Percentiles rank a stretch among this genome's conserved stretches.
phyloP scores from a whole-genome alignment of 2,329 filamentous ascomycete genomes.

The Penicillium hesseltinei region DNA sequence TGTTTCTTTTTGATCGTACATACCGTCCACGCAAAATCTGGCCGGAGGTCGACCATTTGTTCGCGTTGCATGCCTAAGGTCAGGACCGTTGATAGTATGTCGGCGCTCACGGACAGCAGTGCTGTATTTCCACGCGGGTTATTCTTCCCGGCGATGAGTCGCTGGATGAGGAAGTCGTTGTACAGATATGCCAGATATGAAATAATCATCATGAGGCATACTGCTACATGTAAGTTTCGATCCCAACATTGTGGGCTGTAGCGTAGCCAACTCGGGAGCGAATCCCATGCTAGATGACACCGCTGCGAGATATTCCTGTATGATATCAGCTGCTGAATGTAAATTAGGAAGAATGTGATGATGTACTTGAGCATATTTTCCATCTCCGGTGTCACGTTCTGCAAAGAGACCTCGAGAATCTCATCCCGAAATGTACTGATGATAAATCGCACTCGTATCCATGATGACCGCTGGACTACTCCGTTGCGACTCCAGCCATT shows the following conservation, averaged over 20 bases:
- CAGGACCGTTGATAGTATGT: conserved; percentile 26
- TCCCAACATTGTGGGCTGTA: conserved; percentile 22
- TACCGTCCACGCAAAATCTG: conserved; percentile 25
- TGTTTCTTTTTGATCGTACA: not conserved
- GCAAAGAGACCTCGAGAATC: conserved; percentile 27
- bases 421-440: conserved; percentile 28
- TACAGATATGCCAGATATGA: conserved; percentile 28
- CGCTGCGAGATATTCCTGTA: conserved; percentile 24
- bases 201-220: conserved; percentile 34
- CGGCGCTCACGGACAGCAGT: conserved; percentile 23
- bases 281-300: conserved; percentile 22
- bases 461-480: conserved; percentile 22
- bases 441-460: conserved; percentile 27
- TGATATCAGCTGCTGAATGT: not conserved
- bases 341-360: not conserved
- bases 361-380: conserved; percentile 14
- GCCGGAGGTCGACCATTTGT: conserved; percentile 23
- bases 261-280: conserved; percentile 22
- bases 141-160: conserved; percentile 25
- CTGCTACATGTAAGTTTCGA: conserved; percentile 18
- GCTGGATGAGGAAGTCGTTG: conserved; percentile 29
- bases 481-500: conserved; percentile 22
- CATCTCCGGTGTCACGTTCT: conserved; percentile 14
- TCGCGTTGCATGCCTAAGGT: conserved; percentile 23
- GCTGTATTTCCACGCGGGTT: conserved; percentile 18